Evolutionary conservation across 1,284 basidiomycete genomes (phyloP).

Genomic region (Ceratobasidium papillatum): DNA sequence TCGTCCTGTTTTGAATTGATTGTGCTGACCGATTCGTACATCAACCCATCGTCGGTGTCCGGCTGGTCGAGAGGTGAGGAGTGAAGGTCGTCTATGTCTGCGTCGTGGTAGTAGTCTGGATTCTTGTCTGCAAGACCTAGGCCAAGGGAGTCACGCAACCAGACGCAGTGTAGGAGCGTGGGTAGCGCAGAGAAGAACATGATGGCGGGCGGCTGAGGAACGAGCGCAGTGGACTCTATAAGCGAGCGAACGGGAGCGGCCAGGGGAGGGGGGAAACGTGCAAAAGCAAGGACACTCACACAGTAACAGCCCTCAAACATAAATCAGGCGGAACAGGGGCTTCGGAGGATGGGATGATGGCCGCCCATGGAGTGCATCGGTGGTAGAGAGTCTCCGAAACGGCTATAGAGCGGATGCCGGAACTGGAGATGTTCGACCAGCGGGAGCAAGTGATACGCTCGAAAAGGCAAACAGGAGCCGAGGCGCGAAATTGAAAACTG

Average conservation of each 20-base stretch:
- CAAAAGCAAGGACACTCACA: constrained; percentile 26
- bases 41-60: constrained; percentile 12
- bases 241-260: constrained; percentile 8
- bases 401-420: constrained; percentile 27
- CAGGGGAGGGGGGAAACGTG: constrained; percentile 14
- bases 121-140: constrained; percentile 20
- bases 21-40: constrained; percentile 21
- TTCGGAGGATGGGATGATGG: constrained; percentile 25
- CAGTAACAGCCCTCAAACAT: constrained; percentile 33
- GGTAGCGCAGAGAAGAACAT: constrained; percentile 40
- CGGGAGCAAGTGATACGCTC: constrained; percentile 10
- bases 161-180: constrained; percentile 38
- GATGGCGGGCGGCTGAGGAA: constrained; percentile 27
- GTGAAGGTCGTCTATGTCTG: constrained; percentile 9
- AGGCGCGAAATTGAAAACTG: constrained; percentile 19
- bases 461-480: constrained; percentile 33
- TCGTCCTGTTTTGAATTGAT: constrained; percentile 33
- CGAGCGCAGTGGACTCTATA: constrained; percentile 33
- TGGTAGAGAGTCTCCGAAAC: constrained; percentile 41
- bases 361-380: constrained; percentile 37
- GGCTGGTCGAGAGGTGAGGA: background rate
- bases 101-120: background rate
- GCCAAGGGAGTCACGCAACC: constrained; percentile 28
- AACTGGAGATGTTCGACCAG: constrained; percentile 25
- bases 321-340: constrained; percentile 27